Evolutionary conservation across 345 rosid genomes (phyloP).

Genomic region (Luvunga scandens): DNA sequence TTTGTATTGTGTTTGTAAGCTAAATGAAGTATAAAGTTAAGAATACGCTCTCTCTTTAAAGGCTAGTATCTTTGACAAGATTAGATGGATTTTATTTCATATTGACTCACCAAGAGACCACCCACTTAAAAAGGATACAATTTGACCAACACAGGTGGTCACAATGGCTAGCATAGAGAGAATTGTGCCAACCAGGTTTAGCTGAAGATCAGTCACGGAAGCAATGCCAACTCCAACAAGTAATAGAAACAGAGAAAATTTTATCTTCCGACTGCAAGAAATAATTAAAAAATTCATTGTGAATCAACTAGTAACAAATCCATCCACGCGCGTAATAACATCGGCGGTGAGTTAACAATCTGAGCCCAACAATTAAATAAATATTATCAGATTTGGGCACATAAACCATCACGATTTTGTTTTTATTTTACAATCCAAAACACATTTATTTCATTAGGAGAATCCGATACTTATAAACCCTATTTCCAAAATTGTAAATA

Average conservation of each 20-base stretch:
- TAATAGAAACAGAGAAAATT: conserved; percentile 60
- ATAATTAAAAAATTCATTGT: background rate
- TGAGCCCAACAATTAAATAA: too few species aligned
- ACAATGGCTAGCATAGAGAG: conserved; percentile 81
- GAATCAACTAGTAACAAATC: background rate
- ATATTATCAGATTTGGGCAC: too few species aligned
- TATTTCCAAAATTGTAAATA: background rate
- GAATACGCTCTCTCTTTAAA: background rate
- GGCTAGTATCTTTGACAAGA: background rate
- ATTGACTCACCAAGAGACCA: background rate
- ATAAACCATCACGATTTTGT: background rate
- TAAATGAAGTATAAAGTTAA: conserved; percentile 33
- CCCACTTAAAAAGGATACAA: conserved; percentile 53
- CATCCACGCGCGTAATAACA: background rate
- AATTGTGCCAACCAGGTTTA: conserved; percentile 72
- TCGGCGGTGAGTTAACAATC: too few species aligned
- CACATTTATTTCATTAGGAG: background rate
- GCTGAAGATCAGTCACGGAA: conserved; percentile 95
- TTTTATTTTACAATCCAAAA: too few species aligned
- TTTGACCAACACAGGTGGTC: conserved; percentile 96
- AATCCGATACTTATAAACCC: background rate
- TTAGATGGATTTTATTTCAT: background rate
- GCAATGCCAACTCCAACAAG: conserved; percentile 91
- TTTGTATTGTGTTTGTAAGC: conserved; percentile 97
- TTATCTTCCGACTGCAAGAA: conserved; percentile 74